Evolutionary conservation across 2,329 filamentous ascomycete species (phyloP).

Genomic region (Fusarium avenaceum): DNA sequence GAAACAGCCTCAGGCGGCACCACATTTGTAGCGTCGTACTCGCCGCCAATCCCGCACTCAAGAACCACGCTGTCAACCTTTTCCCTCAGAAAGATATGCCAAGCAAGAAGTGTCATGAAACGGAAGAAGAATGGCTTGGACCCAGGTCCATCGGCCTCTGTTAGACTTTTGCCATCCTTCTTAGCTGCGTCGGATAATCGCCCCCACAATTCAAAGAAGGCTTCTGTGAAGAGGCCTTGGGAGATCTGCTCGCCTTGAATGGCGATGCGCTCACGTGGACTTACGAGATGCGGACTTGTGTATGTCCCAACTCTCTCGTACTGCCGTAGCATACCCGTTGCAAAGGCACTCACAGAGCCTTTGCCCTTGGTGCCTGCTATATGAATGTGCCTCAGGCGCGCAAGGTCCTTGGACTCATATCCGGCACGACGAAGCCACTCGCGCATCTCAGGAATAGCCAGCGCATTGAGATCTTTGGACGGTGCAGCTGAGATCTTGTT

Average conservation of each 20-base stretch:
- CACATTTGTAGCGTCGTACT: slow-evolving; percentile 93
- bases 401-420: slow-evolving; percentile 68
- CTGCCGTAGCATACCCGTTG: slow-evolving; percentile 79
- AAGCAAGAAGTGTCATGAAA: slow-evolving; percentile 88
- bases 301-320: slow-evolving; percentile 76
- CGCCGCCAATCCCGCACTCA: slow-evolving; percentile 94
- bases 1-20: slow-evolving; percentile 73
- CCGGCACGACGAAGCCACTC: slow-evolving; percentile 82
- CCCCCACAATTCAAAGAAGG: slow-evolving; percentile 91
- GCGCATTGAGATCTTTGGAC: slow-evolving; percentile 71
- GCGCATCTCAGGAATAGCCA: slow-evolving; percentile 84
- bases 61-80: slow-evolving; percentile 84
- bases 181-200: slow-evolving; percentile 59
- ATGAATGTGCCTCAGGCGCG: slow-evolving; percentile 73
- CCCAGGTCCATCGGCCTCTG: slow-evolving; percentile 65
- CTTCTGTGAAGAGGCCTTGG: slow-evolving; percentile 76
- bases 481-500: slow-evolving; percentile 56
- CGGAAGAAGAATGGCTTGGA: slow-evolving; percentile 93
- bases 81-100: slow-evolving; percentile 84
- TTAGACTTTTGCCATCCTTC: slow-evolving; percentile 52
- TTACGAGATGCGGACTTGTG: slow-evolving; percentile 87
- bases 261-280: slow-evolving; percentile 86
- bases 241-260: slow-evolving; percentile 80
- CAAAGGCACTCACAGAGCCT: slow-evolving; percentile 87
- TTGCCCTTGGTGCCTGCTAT: slow-evolving; percentile 96